A percentile compares a stretch with the other conserved stretches of the same genome.
phyloP scores from a whole-genome alignment of 495 filamentous ascomycete species.

The Lasiosphaeriaceae sp. region DNA sequence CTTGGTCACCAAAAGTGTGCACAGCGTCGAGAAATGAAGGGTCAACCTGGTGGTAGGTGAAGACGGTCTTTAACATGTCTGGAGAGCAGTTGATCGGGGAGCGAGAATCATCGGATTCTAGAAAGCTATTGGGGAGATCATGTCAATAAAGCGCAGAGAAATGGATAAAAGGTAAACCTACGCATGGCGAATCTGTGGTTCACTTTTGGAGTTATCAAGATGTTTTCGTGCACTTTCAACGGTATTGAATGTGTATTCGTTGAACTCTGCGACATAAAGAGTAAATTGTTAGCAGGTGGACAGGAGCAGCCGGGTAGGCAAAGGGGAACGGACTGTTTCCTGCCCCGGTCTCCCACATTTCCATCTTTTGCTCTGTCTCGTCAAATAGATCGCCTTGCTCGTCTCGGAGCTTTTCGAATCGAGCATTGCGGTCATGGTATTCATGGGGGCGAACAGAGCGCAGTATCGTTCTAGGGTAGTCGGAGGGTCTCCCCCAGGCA shows the following conservation, averaged over 20 bases:
- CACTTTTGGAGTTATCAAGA: neutral
- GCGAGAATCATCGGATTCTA: neutral
- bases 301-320: neutral
- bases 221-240: neutral
- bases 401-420: neutral
- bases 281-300: neutral
- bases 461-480: conserved; percentile 3
- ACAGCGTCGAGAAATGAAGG: conserved; percentile 40
- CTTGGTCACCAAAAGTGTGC: conserved; percentile 37
- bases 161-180: neutral
- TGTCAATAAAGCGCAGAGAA: neutral
- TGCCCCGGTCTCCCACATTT: conserved; percentile 3
- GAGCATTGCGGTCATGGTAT: neutral
- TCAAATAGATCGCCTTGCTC: neutral
- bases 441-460: neutral
- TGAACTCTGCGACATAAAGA: neutral
- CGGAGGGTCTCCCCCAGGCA: neutral
- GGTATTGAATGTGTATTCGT: neutral
- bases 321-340: neutral
- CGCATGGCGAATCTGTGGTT: conserved; percentile 7
- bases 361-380: neutral
- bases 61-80: conserved; percentile 28
- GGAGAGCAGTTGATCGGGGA: conserved; percentile 14
- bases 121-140: neutral
- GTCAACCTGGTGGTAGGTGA: conserved; percentile 41